Evolutionary conservation across 768 basidiomycete species (phyloP).

Genomic region (Trametes villosa): DNA sequence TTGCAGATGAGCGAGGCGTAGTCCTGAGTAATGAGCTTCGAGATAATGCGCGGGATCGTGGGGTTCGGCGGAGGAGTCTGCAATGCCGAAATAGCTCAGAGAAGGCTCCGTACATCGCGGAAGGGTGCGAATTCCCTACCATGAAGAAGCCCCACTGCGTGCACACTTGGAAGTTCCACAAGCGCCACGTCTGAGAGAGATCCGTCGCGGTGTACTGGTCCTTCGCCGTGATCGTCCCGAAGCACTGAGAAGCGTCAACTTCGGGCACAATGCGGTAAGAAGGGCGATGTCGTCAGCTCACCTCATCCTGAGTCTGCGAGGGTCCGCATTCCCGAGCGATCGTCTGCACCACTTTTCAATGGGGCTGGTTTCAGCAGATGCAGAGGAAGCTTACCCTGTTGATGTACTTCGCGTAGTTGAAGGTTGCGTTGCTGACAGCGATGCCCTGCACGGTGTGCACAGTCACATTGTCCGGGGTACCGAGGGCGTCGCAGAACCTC

Average conservation of each 20-base stretch:
- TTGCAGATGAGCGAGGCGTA: conserved; percentile 72
- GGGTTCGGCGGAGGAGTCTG: conserved; percentile 79
- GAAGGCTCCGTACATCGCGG: not conserved
- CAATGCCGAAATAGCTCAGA: not conserved
- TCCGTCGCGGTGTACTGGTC: conserved; percentile 59
- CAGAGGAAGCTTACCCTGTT: conserved; percentile 52
- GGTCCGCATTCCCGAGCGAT: conserved; percentile 42
- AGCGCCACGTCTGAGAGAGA: conserved; percentile 78
- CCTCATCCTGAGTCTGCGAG: conserved; percentile 55
- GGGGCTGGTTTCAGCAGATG: too few relatives aligned
- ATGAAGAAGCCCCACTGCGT: conserved; percentile 68
- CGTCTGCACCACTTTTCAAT: not conserved
- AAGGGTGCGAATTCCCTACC: conserved; percentile 16
- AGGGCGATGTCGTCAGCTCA: conserved; percentile 30
- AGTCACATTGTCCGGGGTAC: conserved; percentile 30
- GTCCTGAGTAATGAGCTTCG: conserved; percentile 67
- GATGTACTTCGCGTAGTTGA: conserved; percentile 81
- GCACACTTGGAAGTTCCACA: conserved; percentile 92
- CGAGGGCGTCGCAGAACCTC: conserved; percentile 63
- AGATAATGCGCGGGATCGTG: conserved; percentile 72
- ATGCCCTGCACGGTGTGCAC: conserved; percentile 37
- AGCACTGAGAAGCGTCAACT: conserved; percentile 58
- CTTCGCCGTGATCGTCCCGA: conserved; percentile 76
- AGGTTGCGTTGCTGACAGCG: conserved; percentile 58
- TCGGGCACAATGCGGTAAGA: not conserved